A percentile compares a stretch with the other conserved stretches of the same genome.
Evolutionary conservation across 2,329 filamentous ascomycete species (phyloP).

Genomic region (Metarhizium brunneum): DNA sequence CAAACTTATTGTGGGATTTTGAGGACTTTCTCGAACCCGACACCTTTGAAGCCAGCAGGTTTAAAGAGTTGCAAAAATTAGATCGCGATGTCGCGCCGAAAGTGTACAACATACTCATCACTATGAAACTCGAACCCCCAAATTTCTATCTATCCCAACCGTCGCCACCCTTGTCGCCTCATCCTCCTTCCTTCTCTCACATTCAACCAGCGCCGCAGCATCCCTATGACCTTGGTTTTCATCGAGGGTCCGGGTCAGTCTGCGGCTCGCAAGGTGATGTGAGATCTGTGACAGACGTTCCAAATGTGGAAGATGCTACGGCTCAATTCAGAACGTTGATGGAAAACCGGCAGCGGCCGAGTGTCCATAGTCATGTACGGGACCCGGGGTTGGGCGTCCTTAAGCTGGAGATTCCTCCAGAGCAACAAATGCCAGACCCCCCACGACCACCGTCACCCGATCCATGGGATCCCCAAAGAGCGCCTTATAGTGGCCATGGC

Average conservation of each 20-base stretch:
- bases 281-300: constrained; percentile 1
- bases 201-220: constrained; percentile 2
- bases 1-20: constrained; percentile 45
- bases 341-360: neutral
- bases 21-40: constrained; percentile 43
- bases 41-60: constrained; percentile 41
- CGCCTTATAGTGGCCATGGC: constrained; percentile 12
- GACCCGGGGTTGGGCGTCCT: neutral
- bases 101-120: constrained; percentile 41
- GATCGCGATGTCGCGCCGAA: constrained; percentile 39
- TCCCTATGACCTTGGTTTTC: neutral
- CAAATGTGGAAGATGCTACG: constrained; percentile 18
- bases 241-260: constrained; percentile 1
- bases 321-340: constrained; percentile 18
- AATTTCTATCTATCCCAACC: constrained; percentile 13
- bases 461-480: constrained; percentile 30
- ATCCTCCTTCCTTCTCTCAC: constrained; percentile 6
- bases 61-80: constrained; percentile 35
- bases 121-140: constrained; percentile 40
- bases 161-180: constrained; percentile 18
- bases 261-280: constrained; percentile 3
- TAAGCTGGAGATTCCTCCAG: constrained; percentile 1
- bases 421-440: constrained; percentile 14
- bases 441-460: constrained; percentile 30
- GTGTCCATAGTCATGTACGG: neutral